Base-by-base conservation (phyloP, 2,329 filamentous ascomycete genomes). In the Cadophora gregata region DNA sequence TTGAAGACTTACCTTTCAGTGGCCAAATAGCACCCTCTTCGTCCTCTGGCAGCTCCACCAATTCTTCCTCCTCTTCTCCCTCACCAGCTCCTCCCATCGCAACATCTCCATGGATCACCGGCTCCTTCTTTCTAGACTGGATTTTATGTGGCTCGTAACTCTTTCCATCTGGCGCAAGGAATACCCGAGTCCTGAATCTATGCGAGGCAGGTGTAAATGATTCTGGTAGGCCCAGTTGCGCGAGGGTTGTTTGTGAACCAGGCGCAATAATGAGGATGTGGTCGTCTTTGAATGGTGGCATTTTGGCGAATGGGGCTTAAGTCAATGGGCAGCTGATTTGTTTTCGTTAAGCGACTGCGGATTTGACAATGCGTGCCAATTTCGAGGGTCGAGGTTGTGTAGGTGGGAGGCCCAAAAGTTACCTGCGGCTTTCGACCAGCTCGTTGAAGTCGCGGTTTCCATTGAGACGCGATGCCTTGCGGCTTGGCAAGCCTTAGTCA, bases 131-230 rank as follows among this genome's bases (percentile, higher is more conserved):
- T 72, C 84, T 84, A 80, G 84, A 89, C 63, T 89, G 91, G 29
- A 96, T 91, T 75, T 92, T 90, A 74, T 93, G 91, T 1, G 95
- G 93, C 75, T 95, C 91, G 76, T 88, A 93, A 76, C 91, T 89
- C 66, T 93, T 92, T 63, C 86, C 85, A 76, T 96, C 93, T 72
- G 89, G 88, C 62, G 84, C 88, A 1, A 85, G 85, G 74, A 98
- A 99, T 93, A 99, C 97, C 82, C 96, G 91, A 79, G 95, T 97
- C 36, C 92, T 89, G 72, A 98, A 87, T 72, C 93, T 92, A 78
- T 92, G 87, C 69, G 89, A 86, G n/a, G 96, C 93, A 51, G 93
- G 94, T 42, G 94, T 97, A 79, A 98, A 77, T 16, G 74, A 76
- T 69, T 78, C 77, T 25, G 76, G 75, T 5, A 78, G 69, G 25